These are phyloP conservation scores for Ganoderma lucidum DNA, from an alignment of 1,284 basidiomycete genomes.

Conservation along the genomic window DNA sequence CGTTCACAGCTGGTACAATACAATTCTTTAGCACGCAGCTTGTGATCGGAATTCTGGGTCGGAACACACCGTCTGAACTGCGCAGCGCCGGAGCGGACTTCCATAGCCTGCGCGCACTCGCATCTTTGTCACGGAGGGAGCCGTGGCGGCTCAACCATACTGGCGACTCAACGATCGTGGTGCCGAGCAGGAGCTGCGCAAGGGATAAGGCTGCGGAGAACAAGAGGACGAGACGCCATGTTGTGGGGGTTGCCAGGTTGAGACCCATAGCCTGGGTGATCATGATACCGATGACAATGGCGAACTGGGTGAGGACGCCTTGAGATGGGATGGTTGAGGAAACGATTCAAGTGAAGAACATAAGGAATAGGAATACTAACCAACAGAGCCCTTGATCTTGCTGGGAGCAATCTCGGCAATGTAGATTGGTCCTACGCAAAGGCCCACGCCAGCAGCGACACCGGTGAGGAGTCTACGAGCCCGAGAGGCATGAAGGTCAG, in stretches of 20 bases:
- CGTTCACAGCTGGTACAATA: conserved; percentile 31
- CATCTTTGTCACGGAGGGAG: conserved; percentile 57
- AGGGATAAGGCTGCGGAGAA: conserved; percentile 68
- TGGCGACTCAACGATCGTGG: conserved; percentile 71
- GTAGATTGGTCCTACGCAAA: conserved; percentile 89
- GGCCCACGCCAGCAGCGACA: conserved; percentile 81
- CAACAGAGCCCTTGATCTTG: conserved; percentile 76
- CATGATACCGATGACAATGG: conserved; percentile 87
- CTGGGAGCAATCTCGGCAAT: conserved; percentile 84
- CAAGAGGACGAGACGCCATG: conserved; percentile 81
- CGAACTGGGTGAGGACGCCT: conserved; percentile 90
- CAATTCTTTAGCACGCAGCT: conserved; percentile 6
- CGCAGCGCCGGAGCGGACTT: conserved; percentile 31
- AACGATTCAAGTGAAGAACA: background rate
- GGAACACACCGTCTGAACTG: conserved; percentile 29
- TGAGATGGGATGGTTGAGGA: conserved; percentile 20
- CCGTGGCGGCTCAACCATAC: conserved; percentile 65
- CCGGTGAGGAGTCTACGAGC: conserved; percentile 75
- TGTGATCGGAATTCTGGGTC: conserved; percentile 2
- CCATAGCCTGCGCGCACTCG: conserved; percentile 62
- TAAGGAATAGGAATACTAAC: conserved; percentile 45
- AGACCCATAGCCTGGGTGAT: conserved; percentile 76
- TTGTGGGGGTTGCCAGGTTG: conserved; percentile 63
- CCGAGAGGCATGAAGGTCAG: background rate
- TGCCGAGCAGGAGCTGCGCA: conserved; percentile 64